Percentiles rank a stretch among this genome's conserved stretches.
phyloP scores from a whole-genome alignment of 2,329 filamentous ascomycete genomes.

The Claviceps sp. region DNA sequence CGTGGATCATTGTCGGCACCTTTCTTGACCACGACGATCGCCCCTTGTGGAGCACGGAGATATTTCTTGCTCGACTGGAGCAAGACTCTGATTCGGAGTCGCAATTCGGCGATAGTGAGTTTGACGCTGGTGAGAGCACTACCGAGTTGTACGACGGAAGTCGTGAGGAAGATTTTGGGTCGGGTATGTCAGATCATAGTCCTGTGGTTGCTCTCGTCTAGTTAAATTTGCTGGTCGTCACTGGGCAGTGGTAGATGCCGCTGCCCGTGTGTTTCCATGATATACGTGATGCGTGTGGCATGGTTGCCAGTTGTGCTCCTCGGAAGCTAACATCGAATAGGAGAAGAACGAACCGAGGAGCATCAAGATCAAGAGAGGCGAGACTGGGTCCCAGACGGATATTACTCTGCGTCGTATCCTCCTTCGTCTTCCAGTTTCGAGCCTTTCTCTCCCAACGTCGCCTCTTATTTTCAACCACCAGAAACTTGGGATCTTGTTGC shows the following conservation, averaged over 20 bases:
- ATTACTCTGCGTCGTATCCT: neutral
- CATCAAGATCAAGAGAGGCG: conserved; percentile 4
- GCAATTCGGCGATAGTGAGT: conserved; percentile 10
- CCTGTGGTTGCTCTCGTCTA: conserved; percentile 3
- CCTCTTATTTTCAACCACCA: conserved; percentile 2
- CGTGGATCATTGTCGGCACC: conserved; percentile 31
- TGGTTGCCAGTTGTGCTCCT: neutral
- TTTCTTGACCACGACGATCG: conserved; percentile 31
- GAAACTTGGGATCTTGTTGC: conserved; percentile 17
- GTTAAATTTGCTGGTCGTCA: neutral
- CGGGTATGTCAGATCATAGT: conserved; percentile 1
- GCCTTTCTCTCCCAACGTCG: neutral
- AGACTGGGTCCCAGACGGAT: conserved; percentile 1
- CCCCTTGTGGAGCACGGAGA: conserved; percentile 32
- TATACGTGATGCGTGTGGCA: neutral
- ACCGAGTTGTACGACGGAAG: conserved; percentile 1
- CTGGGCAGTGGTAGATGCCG: neutral
- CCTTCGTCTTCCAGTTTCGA: neutral
- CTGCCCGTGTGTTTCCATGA: neutral
- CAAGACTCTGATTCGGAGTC: conserved; percentile 11
- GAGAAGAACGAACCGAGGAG: neutral
- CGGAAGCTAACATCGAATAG: conserved; percentile 1
- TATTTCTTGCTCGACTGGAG: conserved; percentile 23
- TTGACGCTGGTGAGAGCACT: conserved; percentile 10
- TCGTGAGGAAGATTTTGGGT: conserved; percentile 5